Evolutionary conservation across 768 basidiomycete genomes (phyloP), one percentile per base, ranked within the genome.

Genomic region (Pisolithus microcarpus): DNA sequence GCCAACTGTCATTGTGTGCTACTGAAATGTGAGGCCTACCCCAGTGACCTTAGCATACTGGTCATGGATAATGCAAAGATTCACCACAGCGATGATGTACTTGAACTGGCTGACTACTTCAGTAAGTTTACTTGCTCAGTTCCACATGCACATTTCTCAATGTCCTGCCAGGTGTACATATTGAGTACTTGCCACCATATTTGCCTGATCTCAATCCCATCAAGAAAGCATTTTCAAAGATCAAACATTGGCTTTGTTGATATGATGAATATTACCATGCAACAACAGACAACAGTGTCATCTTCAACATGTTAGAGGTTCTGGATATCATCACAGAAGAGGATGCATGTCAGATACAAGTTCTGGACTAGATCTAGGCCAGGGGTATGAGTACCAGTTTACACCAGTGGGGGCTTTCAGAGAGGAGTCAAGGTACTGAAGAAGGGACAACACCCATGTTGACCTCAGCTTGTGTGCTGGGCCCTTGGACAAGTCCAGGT

Each of bases 201-300:
- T 74, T 70, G 0, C 70, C 0, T 0, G 69, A 74, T 43, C 50
- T 68, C 44, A 72, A 74, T 45, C 71, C 72, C 1, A 72, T 72
- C 24, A 64, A 74, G 51, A 65, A 71, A 48, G 70, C 69, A 0
- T 74, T 72, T 49, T 70, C 67, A 2, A 60, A 66, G 51, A 62
- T 72, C 58, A 72, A 73, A 48, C 15, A 49, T 13, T 56, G 54
- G 16, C 38, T 66, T 16, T n/a, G 3, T 24, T 36, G 34, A 13
- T 13, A 44, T n/a, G 4, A 18, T 7, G 6, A 40, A 9, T n/a
- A n/a, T 18, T 40, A n/a, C n/a, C 8, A 9, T n/a, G 39, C 16
- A 19, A 9, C 39, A 40, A 21, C n/a, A 3, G n/a, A 21, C 5
- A 18, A 40, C 21, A 18, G 39, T 9, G 9, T 40, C 5, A n/a